Conservation (phyloP, 495 filamentous ascomycete genomes). For the Podospora comata region DNA sequence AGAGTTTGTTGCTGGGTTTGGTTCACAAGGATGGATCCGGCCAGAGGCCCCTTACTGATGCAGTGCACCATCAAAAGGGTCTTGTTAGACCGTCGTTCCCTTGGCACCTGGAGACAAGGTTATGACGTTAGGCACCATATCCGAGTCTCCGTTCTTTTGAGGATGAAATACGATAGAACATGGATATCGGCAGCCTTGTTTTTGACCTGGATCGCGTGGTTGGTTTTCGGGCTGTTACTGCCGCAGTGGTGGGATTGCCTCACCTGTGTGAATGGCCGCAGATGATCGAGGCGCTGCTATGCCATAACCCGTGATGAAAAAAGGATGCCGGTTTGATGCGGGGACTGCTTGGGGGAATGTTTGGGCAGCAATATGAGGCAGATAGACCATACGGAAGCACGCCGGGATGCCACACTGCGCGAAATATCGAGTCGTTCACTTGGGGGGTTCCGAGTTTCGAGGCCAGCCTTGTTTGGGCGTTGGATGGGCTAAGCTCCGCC, state of each 20-base stretch:
- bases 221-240: background rate
- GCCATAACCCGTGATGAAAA: background rate
- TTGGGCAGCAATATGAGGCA: background rate
- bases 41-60: background rate
- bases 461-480: background rate
- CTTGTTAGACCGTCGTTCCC: background rate
- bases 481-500: too few relatives aligned
- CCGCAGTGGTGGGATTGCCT: background rate
- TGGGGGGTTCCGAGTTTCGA: background rate
- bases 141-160: background rate
- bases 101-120: background rate
- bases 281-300: background rate
- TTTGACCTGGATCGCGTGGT: background rate
- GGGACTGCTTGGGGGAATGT: background rate
- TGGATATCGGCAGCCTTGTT: background rate
- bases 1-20: background rate
- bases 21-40: background rate
- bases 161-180: background rate
- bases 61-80: background rate
- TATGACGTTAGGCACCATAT: background rate
- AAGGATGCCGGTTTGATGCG: background rate
- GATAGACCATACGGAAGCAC: background rate
- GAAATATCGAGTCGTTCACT: background rate
- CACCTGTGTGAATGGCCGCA: background rate
- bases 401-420: background rate